Percentiles rank a stretch among this genome's conserved stretches.
Evolutionary conservation across 2,329 filamentous ascomycete genomes (phyloP).

Genomic region (Xylariaceae sp.): DNA sequence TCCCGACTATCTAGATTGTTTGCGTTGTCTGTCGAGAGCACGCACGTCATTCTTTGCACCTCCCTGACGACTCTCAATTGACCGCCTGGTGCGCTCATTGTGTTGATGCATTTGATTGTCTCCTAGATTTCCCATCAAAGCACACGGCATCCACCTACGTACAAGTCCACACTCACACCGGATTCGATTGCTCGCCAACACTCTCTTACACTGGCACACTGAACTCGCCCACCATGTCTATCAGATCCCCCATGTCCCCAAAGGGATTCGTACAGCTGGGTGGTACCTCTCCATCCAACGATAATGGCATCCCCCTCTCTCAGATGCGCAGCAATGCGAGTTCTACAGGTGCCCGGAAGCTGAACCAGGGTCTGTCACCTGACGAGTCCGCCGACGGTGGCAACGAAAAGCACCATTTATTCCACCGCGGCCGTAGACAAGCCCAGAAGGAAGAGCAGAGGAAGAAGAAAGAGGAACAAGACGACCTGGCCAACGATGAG

Average conservation of each 20-base stretch:
- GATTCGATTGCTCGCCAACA: too few species aligned
- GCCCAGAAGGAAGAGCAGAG: constrained; percentile 33
- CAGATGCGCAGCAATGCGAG: constrained; percentile 53
- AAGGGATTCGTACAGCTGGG: constrained; percentile 29
- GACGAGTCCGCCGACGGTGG: constrained; percentile 29
- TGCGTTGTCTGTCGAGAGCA: background rate
- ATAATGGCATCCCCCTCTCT: constrained; percentile 26
- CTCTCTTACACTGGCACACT: background rate
- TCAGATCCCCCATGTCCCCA: constrained; percentile 27
- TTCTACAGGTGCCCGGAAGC: constrained; percentile 50
- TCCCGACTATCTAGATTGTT: constrained; percentile 1
- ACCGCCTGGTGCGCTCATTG: constrained; percentile 29
- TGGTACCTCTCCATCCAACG: constrained; percentile 18
- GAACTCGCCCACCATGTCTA: constrained; percentile 22
- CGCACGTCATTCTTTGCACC: constrained; percentile 6
- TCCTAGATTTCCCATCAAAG: background rate
- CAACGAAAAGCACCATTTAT: constrained; percentile 45
- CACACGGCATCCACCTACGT: background rate
- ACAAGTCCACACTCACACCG: background rate
- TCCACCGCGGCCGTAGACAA: constrained; percentile 47
- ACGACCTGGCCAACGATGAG: constrained; percentile 47
- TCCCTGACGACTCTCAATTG: constrained; percentile 16
- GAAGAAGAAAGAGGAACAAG: constrained; percentile 36
- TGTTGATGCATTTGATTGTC: constrained; percentile 12
- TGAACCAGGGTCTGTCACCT: constrained; percentile 35